Conservation (phyloP, 257 asterid species). For the Schizonepeta tenuifolia region DNA sequence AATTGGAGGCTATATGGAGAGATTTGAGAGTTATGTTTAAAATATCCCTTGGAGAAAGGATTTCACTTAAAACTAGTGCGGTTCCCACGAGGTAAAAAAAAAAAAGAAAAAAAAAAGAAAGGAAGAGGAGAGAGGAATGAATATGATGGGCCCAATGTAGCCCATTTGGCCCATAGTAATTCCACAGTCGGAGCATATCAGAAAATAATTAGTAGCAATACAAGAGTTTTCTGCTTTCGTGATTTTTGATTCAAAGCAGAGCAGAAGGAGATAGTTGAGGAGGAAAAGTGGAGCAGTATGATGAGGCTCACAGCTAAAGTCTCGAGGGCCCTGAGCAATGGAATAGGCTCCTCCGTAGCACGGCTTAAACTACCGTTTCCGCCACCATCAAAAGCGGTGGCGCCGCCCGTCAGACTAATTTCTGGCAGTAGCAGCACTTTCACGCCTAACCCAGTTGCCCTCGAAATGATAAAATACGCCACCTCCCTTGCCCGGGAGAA, state of each 20-base stretch:
- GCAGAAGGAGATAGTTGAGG: background rate
- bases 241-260: slow-evolving; percentile 18
- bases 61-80: no score
- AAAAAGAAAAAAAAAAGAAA: no score
- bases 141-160: background rate
- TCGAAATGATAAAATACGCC: slow-evolving; percentile 84
- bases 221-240: slow-evolving; percentile 3
- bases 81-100: no score
- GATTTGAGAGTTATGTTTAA: no score
- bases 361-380: slow-evolving; percentile 39
- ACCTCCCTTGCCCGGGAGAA: slow-evolving; percentile 69
- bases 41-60: no score
- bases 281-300: slow-evolving; percentile 33
- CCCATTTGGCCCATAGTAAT: background rate
- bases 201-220: slow-evolving; percentile 9
- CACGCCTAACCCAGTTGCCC: slow-evolving; percentile 61
- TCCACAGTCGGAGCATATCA: background rate
- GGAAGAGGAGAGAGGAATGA: no score
- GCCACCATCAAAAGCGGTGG: slow-evolving; percentile 28
- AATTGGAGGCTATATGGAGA: no score
- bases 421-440: slow-evolving; percentile 36
- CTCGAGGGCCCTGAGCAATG: slow-evolving; percentile 42
- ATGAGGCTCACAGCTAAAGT: slow-evolving; percentile 53
- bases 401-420: slow-evolving; percentile 46
- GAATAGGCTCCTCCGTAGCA: slow-evolving; percentile 38